Evolutionary conservation across 768 basidiomycete species (phyloP).

Genomic region (Lactarius sp.): DNA sequence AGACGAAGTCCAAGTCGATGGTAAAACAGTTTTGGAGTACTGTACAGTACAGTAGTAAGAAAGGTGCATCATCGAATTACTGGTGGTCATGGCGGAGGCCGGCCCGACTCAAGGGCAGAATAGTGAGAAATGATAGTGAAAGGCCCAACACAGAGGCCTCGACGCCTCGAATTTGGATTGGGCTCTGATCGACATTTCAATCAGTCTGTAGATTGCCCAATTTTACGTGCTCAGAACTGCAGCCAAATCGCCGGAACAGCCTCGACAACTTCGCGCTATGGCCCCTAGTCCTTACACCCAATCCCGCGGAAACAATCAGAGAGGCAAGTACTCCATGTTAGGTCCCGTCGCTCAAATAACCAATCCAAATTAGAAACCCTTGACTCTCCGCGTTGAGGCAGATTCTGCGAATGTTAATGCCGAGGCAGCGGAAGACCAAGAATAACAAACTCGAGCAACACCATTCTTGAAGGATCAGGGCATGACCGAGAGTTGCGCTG

Average conservation of each 20-base stretch:
- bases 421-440: conserved; percentile 3
- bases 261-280: neutral
- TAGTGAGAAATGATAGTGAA: no score
- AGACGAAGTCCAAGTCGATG: no score
- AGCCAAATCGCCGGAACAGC: neutral
- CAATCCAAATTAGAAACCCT: conserved; percentile 8
- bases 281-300: neutral
- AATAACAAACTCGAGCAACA: conserved; percentile 10
- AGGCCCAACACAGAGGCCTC: no score
- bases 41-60: no score
- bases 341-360: neutral
- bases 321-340: conserved; percentile 2
- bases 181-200: no score
- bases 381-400: conserved; percentile 14
- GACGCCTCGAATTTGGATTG: no score
- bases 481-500: neutral
- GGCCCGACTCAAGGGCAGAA: no score
- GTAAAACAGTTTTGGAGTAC: no score
- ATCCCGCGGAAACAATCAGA: conserved; percentile 10
- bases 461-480: neutral
- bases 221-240: conserved; percentile 3
- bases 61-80: no score
- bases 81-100: no score
- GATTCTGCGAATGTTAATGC: conserved; percentile 6
- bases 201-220: no score